Conservation (phyloP, 805 yeast species). For the Saccharomycopsis sp. region DNA sequence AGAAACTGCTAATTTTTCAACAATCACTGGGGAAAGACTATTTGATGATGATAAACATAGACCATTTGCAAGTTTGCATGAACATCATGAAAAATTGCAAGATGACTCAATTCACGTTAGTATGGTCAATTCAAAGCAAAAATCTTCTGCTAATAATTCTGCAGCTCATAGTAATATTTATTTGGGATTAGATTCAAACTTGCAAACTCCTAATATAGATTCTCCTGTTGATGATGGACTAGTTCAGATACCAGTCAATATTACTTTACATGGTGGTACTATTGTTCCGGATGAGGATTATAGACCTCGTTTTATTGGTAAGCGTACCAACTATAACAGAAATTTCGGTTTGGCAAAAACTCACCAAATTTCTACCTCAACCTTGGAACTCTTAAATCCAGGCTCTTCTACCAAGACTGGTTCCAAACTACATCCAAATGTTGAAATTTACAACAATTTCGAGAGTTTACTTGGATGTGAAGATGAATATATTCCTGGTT, state of each 20-base stretch:
- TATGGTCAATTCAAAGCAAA: no score
- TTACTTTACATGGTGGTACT: slow-evolving; percentile 19
- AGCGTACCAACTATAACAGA: slow-evolving; percentile 12
- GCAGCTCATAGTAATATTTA: slow-evolving; percentile 1
- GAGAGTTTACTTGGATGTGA: slow-evolving; percentile 38
- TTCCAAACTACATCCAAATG: slow-evolving; percentile 15
- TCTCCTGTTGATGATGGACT: neutral
- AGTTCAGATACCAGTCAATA: slow-evolving; percentile 5
- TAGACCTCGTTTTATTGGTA: slow-evolving; percentile 11
- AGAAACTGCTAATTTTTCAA: slow-evolving; percentile 51
- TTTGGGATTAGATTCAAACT: slow-evolving; percentile 5
- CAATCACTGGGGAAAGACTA: slow-evolving; percentile 41
- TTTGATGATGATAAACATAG: slow-evolving; percentile 44
- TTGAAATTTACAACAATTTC: slow-evolving; percentile 13
- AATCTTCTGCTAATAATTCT: slow-evolving; percentile 9
- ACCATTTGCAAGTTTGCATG: slow-evolving; percentile 24
- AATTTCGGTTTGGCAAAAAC: slow-evolving; percentile 16
- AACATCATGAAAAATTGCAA: slow-evolving; percentile 13
- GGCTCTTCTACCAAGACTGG: neutral
- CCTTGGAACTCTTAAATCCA: slow-evolving; percentile 13
- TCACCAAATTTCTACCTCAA: slow-evolving; percentile 18
- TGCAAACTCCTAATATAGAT: neutral
- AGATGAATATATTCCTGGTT: slow-evolving; percentile 70
- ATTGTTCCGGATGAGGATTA: slow-evolving; percentile 18
- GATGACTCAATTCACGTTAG: slow-evolving; percentile 17